phyloP scores from a whole-genome alignment of 106 monocot genomes.

The Dendrobium nobile region DNA sequence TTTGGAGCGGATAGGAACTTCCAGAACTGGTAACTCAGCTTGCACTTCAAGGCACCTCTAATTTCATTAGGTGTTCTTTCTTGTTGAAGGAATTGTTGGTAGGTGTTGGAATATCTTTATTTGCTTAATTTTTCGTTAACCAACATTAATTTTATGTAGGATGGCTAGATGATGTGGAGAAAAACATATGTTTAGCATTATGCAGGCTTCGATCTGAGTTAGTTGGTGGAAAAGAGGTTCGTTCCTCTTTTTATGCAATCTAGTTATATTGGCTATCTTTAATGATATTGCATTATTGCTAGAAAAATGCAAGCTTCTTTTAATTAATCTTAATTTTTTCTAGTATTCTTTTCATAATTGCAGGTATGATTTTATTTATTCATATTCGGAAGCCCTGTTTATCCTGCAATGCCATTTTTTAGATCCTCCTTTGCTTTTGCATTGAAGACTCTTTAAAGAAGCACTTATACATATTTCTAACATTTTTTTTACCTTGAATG shows the following conservation, averaged over 20 bases:
- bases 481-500: not conserved
- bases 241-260: not conserved
- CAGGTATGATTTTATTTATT: not conserved
- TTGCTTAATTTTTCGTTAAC: not conserved
- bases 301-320: not conserved
- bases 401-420: not conserved
- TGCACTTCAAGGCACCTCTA: not conserved
- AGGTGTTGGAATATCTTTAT: not conserved
- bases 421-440: not conserved
- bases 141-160: constrained; percentile 19
- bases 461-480: not conserved
- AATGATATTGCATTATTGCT: not conserved
- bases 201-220: constrained; percentile 54
- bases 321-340: not conserved
- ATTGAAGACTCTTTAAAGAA: not conserved
- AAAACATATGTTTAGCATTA: constrained; percentile 52
- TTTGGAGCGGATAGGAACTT: constrained; percentile 50
- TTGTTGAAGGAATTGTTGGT: not conserved
- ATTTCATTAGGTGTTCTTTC: not conserved
- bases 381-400: not conserved
- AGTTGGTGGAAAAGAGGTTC: constrained; percentile 60
- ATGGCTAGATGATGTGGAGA: constrained; percentile 54
- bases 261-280: not conserved
- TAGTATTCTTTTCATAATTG: not conserved
- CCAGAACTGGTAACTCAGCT: constrained; percentile 42